Evolutionary conservation across 2,329 filamentous ascomycete genomes (phyloP).

Genomic region (Sclerotiophoma versabilis): DNA sequence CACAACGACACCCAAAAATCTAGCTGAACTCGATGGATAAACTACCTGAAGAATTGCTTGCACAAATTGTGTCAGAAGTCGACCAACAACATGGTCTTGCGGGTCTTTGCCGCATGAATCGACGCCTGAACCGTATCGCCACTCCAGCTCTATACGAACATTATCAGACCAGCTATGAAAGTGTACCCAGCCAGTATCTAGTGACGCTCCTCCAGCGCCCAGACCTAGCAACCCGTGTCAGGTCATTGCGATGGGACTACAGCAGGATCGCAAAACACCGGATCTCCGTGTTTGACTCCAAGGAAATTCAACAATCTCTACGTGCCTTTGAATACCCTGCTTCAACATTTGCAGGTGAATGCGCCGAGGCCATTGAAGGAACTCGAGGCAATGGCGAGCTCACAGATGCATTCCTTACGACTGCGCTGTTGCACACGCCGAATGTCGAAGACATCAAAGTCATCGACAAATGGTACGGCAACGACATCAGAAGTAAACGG

Average conservation of each 20-base stretch:
- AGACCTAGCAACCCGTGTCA: slow-evolving; percentile 3
- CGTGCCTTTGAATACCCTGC: slow-evolving; percentile 8
- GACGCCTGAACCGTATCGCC: slow-evolving; percentile 11
- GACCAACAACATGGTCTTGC: slow-evolving; percentile 4
- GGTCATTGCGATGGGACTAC: slow-evolving; percentile 11
- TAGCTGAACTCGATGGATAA: background rate
- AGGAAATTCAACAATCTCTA: slow-evolving; percentile 7
- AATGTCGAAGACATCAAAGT: slow-evolving; percentile 3
- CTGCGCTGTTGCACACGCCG: slow-evolving; percentile 6
- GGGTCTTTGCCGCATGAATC: slow-evolving; percentile 12
- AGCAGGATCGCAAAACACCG: slow-evolving; percentile 8
- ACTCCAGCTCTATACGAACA: slow-evolving; percentile 6
- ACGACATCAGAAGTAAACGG: slow-evolving; percentile 6
- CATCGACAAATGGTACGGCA: slow-evolving; percentile 18
- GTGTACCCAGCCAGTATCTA: slow-evolving; percentile 4
- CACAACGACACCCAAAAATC: background rate
- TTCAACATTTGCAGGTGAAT: slow-evolving; percentile 4
- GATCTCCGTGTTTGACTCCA: slow-evolving; percentile 4
- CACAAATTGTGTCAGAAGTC: slow-evolving; percentile 6
- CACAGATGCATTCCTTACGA: slow-evolving; percentile 8
- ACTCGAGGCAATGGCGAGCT: slow-evolving; percentile 6
- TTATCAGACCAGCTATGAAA: slow-evolving; percentile 8
- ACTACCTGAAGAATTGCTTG: slow-evolving; percentile 8
- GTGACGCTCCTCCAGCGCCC: slow-evolving; percentile 4
- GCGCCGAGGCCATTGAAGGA: background rate